These are phyloP conservation scores for Sugiyamaella castrensis DNA, from an alignment of 1,139 yeast genomes.

Conservation along the genomic window DNA sequence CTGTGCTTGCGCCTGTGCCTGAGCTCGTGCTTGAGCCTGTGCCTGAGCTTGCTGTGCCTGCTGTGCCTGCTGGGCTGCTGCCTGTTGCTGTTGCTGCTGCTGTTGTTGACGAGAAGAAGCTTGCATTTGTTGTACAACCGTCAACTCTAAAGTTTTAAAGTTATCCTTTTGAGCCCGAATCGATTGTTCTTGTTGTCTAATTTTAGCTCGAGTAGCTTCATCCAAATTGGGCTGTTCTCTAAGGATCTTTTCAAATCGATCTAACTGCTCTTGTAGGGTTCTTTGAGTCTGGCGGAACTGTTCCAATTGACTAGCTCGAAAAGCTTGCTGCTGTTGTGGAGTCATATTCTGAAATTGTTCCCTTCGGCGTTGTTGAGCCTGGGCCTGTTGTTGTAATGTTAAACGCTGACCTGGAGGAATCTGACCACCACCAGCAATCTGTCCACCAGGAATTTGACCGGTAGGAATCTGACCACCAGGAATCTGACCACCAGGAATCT, in stretches of 20 bases:
- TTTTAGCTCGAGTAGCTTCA: constrained; percentile 21
- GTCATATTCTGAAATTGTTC: constrained; percentile 24
- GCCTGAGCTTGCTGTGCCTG: constrained; percentile 20
- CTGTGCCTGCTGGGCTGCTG: constrained; percentile 14
- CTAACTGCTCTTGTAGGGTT: constrained; percentile 24
- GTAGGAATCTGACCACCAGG: too few relatives aligned
- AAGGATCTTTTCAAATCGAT: constrained; percentile 24
- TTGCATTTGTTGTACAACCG: constrained; percentile 35
- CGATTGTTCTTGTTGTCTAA: constrained; percentile 27
- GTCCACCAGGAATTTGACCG: too few relatives aligned
- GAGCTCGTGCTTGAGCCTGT: constrained; percentile 11
- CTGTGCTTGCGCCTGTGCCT: constrained; percentile 14
- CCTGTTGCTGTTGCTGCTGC: constrained; percentile 21
- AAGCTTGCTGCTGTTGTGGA: constrained; percentile 30
- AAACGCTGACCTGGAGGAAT: too few relatives aligned
- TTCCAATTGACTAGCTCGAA: constrained; percentile 27
- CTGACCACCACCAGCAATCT: too few relatives aligned
- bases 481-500: too few relatives aligned
- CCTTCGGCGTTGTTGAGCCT: constrained; percentile 24
- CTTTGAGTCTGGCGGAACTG: constrained; percentile 24
- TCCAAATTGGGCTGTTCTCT: constrained; percentile 27
- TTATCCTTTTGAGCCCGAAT: constrained; percentile 30
- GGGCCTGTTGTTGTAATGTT: constrained; percentile 4
- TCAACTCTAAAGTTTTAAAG: constrained; percentile 25
- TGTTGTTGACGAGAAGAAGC: constrained; percentile 18